Conservation (phyloP, 805 yeast genomes). For the Candida peoriensis region DNA sequence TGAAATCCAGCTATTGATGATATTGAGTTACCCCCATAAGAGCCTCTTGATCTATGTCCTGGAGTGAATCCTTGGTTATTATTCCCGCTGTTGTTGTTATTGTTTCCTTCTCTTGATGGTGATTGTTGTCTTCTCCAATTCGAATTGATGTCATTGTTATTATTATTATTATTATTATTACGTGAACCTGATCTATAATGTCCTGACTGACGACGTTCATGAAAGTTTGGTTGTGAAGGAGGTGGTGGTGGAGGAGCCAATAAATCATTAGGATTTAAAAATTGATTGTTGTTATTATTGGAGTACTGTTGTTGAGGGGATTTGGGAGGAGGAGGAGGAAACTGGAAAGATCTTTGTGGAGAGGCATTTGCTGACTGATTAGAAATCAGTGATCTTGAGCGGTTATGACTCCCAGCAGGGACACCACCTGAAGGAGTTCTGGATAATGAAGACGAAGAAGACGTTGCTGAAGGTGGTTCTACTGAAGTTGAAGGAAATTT, state of each 20-base stretch:
- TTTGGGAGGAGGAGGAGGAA: constrained; percentile 71
- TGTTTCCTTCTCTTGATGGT: constrained; percentile 29
- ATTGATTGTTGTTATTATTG: constrained; percentile 11
- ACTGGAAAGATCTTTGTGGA: constrained; percentile 53
- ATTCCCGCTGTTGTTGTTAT: constrained; percentile 26
- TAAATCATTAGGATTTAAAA: constrained; percentile 23
- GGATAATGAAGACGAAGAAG: constrained; percentile 6
- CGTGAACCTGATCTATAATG: constrained; percentile 36
- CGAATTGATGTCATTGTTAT: constrained; percentile 38
- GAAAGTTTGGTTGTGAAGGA: constrained; percentile 19
- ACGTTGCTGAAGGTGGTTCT: constrained; percentile 24
- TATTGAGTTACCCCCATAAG: constrained; percentile 59
- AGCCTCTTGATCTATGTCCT: constrained; percentile 73
- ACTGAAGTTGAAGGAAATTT: constrained; percentile 50
- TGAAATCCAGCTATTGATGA: constrained; percentile 25
- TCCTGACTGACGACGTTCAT: constrained; percentile 39
- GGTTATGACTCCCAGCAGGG: too few species aligned
- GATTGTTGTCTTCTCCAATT: constrained; percentile 55
- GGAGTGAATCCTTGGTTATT: constrained; percentile 47
- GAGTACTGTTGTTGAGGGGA: constrained; percentile 12
- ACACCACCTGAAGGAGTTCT: constrained; percentile 2
- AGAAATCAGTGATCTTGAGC: constrained; percentile 22
- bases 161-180: constrained; percentile 29
- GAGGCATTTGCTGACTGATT: constrained; percentile 28
- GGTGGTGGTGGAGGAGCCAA: constrained; percentile 17